Evolutionary conservation across 768 basidiomycete genomes (phyloP).

Genomic region (Mycena metata): DNA sequence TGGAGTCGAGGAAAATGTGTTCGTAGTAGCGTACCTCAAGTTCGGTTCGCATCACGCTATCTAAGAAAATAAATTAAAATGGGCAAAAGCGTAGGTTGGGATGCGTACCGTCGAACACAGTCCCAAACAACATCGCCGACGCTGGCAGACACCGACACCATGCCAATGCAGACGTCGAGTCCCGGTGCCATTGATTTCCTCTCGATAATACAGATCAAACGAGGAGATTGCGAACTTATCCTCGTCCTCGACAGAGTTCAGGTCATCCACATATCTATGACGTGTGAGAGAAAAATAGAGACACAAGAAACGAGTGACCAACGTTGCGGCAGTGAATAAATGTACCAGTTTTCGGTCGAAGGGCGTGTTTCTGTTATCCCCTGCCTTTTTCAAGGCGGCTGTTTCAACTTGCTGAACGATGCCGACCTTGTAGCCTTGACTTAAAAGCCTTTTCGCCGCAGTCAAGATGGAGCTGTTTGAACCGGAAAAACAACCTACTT

Average conservation of each 20-base stretch:
- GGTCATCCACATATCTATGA: constrained; percentile 83
- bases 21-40: constrained; percentile 70
- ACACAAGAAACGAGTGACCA: constrained; percentile 47
- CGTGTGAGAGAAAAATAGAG: constrained; percentile 18
- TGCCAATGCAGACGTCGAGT: constrained; percentile 66
- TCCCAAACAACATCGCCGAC: constrained; percentile 97
- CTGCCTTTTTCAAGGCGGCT: constrained; percentile 87
- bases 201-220: constrained; percentile 81
- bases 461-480: not conserved
- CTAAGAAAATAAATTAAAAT: constrained; percentile 52
- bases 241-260: constrained; percentile 76
- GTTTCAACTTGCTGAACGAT: constrained; percentile 89
- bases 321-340: constrained; percentile 92
- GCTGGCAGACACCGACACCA: constrained; percentile 85
- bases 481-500: constrained; percentile 64
- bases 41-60: constrained; percentile 88
- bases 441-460: constrained; percentile 67
- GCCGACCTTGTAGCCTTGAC: constrained; percentile 86
- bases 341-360: constrained; percentile 83
- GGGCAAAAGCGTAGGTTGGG: constrained; percentile 4
- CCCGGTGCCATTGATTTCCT: constrained; percentile 36
- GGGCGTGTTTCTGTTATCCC: constrained; percentile 78
- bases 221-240: constrained; percentile 71
- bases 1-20: constrained; percentile 14
- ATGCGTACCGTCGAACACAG: constrained; percentile 79